Conservation (phyloP, 345 rosid genomes). For the Rhodamnia rubescens region DNA sequence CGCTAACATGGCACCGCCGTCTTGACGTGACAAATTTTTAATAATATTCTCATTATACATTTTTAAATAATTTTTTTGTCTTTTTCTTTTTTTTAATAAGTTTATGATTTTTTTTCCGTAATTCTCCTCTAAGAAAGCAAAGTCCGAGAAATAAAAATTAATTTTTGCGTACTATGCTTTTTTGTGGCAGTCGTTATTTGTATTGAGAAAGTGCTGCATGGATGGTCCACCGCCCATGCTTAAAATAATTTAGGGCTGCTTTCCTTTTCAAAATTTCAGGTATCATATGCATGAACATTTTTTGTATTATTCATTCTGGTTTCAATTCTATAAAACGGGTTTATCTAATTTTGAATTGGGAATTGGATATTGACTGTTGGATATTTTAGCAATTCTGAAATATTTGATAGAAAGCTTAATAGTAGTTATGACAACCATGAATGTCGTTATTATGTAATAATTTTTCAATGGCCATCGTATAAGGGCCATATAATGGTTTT, state of each 20-base stretch:
- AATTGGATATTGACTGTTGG: background rate
- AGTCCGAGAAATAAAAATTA: background rate
- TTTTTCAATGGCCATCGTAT: no score
- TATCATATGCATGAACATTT: background rate
- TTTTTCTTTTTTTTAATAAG: no score
- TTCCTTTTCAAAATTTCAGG: background rate
- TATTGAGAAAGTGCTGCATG: background rate
- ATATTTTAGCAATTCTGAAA: no score
- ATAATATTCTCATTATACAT: no score
- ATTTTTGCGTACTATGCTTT: background rate
- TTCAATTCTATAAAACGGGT: background rate
- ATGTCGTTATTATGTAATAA: no score
- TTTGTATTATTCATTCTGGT: background rate
- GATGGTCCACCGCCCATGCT: background rate
- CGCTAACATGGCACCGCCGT: no score
- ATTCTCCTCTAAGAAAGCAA: background rate
- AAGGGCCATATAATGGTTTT: no score
- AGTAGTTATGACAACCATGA: no score
- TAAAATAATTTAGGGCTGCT: background rate
- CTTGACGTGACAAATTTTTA: no score
- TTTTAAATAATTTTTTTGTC: no score
- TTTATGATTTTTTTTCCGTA: no score
- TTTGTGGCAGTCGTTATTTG: background rate
- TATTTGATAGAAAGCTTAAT: no score
- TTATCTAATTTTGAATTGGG: background rate